Percentiles rank a stretch among this genome's conserved stretches.
Evolutionary conservation across 805 yeast genomes (phyloP).

Genomic region (Candida morakotiae): DNA sequence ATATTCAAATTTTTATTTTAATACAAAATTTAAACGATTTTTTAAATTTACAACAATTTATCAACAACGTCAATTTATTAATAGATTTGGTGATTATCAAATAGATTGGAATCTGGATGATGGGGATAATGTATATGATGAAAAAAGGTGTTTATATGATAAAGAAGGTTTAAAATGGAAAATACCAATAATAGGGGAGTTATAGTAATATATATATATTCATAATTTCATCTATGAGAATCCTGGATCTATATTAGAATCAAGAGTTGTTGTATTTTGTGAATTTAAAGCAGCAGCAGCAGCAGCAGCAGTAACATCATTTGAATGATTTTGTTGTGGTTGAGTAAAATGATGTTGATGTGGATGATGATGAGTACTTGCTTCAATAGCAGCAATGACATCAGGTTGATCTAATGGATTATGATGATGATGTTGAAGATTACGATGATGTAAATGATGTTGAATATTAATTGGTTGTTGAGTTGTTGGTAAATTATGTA

Average conservation of each 20-base stretch:
- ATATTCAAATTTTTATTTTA: conserved; percentile 33
- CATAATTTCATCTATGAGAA: no score
- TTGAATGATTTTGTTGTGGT: background rate
- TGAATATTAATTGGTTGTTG: conserved; percentile 1
- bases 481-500: conserved; percentile 3
- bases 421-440: conserved; percentile 2
- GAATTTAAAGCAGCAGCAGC: conserved; percentile 24
- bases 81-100: conserved; percentile 38
- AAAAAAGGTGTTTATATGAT: conserved; percentile 28
- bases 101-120: conserved; percentile 20
- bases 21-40: conserved; percentile 24
- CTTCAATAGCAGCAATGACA: conserved; percentile 6
- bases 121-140: conserved; percentile 9
- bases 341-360: conserved; percentile 1
- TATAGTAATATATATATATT: conserved; percentile 11
- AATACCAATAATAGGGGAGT: conserved; percentile 36
- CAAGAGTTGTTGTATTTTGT: conserved; percentile 22
- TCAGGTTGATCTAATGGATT: conserved; percentile 7
- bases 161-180: conserved; percentile 38
- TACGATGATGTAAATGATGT: background rate
- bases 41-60: conserved; percentile 40
- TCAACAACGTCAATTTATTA: conserved; percentile 39
- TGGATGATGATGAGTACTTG: conserved; percentile 3
- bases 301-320: conserved; percentile 23
- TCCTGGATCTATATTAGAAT: conserved; percentile 43